Conservation (phyloP, 495 filamentous ascomycete species). For the Neurospora sp. region DNA sequence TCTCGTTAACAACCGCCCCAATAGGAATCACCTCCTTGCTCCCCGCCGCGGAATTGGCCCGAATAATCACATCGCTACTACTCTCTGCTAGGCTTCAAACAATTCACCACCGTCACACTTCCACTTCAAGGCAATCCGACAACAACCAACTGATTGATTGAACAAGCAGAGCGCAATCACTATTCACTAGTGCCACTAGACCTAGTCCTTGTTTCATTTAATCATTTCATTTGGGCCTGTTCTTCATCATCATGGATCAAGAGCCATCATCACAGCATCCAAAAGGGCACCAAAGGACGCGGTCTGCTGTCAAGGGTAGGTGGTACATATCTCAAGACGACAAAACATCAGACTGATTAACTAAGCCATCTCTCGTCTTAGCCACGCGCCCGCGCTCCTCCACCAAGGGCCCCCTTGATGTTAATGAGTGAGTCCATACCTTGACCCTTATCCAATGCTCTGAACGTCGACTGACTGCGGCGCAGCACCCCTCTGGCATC, state of each 20-base stretch:
- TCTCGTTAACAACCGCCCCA: neutral
- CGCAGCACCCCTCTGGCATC: conserved; percentile 18
- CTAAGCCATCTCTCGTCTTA: conserved; percentile 6
- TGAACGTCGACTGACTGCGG: conserved; percentile 2
- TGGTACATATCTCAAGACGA: neutral
- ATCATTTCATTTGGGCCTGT: neutral
- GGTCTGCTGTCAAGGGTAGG: conserved; percentile 32
- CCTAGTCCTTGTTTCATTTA: neutral
- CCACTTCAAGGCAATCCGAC: neutral
- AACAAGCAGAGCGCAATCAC: neutral
- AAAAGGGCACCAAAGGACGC: conserved; percentile 28
- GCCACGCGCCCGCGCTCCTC: conserved; percentile 38
- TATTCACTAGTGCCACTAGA: neutral
- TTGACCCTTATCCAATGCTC: neutral
- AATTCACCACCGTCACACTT: neutral
- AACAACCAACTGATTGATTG: neutral
- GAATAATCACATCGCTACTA: neutral
- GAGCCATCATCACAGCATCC: conserved; percentile 2
- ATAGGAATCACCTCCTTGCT: neutral
- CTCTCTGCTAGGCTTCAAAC: neutral
- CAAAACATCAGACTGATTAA: neutral
- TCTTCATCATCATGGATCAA: conserved; percentile 23
- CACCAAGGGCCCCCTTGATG: conserved; percentile 48
- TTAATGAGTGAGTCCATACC: conserved; percentile 36
- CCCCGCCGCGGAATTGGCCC: neutral